A percentile compares a stretch with the other conserved stretches of the same genome.
Conservation (phyloP, 176 grass and related monocot species). For the Carex myosuroides region DNA sequence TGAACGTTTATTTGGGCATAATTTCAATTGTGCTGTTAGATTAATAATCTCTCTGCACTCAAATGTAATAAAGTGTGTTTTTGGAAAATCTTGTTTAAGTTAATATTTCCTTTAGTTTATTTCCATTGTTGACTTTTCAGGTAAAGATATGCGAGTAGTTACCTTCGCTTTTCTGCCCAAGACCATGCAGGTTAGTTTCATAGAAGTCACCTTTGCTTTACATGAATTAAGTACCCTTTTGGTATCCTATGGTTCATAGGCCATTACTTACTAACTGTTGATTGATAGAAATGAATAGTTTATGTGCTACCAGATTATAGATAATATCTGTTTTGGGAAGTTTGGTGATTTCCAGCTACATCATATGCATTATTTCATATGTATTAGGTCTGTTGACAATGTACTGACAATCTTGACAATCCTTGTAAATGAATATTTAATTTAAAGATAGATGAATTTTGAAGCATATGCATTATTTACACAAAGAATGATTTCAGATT, state of each 20-base stretch:
- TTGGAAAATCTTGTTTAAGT: background rate
- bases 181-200: slow-evolving; percentile 63
- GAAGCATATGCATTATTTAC: background rate
- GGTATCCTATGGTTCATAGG: background rate
- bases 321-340: background rate
- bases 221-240: slow-evolving; percentile 4
- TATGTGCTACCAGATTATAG: background rate
- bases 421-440: background rate
- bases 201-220: background rate
- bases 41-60: background rate
- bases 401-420: background rate
- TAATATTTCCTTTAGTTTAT: slow-evolving; percentile 16
- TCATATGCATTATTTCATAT: background rate
- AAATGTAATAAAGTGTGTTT: slow-evolving; percentile 12
- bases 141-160: slow-evolving; percentile 93
- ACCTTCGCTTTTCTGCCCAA: slow-evolving; percentile 72
- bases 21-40: background rate
- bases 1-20: background rate
- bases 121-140: slow-evolving; percentile 31
- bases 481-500: background rate
- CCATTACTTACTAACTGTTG: background rate
- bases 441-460: background rate
- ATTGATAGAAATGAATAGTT: background rate
- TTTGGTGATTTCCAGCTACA: background rate
- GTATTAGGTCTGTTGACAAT: background rate